These are phyloP conservation scores for Chrysoporthe deuterocubensis DNA, from an alignment of 2,329 filamentous ascomycete species.

Conservation along the genomic window DNA sequence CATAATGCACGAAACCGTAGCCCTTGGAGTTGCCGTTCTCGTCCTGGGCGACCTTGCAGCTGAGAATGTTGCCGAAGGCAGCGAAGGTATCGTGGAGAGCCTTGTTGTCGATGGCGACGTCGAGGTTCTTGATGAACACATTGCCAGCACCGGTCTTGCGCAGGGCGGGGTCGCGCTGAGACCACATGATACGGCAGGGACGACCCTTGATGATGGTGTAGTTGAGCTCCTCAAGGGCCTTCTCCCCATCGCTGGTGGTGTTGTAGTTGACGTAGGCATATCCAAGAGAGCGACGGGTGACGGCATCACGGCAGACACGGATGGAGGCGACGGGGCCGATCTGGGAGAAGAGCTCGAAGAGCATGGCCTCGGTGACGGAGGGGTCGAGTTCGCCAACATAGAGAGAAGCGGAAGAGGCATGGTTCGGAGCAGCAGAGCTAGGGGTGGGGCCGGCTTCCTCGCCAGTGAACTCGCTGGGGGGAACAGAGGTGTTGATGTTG, in stretches of 20 bases:
- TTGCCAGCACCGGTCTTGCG: slow-evolving; percentile 99
- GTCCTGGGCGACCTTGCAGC: slow-evolving; percentile 99
- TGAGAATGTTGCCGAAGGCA: slow-evolving; percentile 98
- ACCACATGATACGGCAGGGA: slow-evolving; percentile 99
- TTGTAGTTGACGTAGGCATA: slow-evolving; percentile 99
- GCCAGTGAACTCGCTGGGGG: slow-evolving; percentile 52
- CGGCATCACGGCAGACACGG: slow-evolving; percentile 98
- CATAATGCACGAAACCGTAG: slow-evolving; percentile 99
- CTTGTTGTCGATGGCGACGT: slow-evolving; percentile 99
- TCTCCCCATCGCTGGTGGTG: slow-evolving; percentile 93
- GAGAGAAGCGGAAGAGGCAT: slow-evolving; percentile 95
- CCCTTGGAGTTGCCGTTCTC: slow-evolving; percentile 97
- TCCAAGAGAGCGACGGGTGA: slow-evolving; percentile 96
- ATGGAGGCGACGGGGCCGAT: slow-evolving; percentile 99
- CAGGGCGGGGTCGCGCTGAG: slow-evolving; percentile 96
- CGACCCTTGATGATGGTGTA: slow-evolving; percentile 99
- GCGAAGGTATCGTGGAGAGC: slow-evolving; percentile 99
- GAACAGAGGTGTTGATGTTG: slow-evolving; percentile 73
- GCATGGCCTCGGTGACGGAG: slow-evolving; percentile 98
- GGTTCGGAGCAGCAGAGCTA: slow-evolving; percentile 78
- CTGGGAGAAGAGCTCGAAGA: slow-evolving; percentile 99
- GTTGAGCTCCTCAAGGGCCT: slow-evolving; percentile 98
- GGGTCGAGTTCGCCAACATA: slow-evolving; percentile 98
- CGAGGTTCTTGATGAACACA: slow-evolving; percentile 99
- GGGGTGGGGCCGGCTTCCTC: slow-evolving; percentile 72